phyloP scores from a whole-genome alignment of 129 eudicot genomes.

The Ambrosia trifida region DNA sequence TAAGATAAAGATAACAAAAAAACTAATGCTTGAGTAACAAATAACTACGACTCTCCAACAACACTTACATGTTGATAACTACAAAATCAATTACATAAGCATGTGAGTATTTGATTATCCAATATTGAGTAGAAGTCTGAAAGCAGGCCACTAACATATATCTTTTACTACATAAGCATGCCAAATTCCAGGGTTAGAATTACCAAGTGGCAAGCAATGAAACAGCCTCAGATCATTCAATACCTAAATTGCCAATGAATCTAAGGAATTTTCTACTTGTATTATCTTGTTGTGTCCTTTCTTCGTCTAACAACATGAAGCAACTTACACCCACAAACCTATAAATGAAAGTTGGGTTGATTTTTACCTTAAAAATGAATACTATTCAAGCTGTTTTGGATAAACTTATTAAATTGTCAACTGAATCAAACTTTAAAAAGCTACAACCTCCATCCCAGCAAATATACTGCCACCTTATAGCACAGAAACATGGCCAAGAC shows the following conservation, averaged over 20 bases:
- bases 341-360: neutral
- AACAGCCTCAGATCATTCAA: neutral
- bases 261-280: neutral
- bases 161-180: neutral
- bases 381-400: neutral
- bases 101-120: neutral
- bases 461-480: slow-evolving; percentile 4
- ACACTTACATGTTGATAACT: neutral
- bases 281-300: neutral
- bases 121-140: neutral
- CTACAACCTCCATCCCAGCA: neutral
- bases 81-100: neutral
- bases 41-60: neutral
- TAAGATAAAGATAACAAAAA: neutral
- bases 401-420: neutral
- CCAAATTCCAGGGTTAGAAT: neutral
- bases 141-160: neutral
- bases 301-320: slow-evolving; percentile 9
- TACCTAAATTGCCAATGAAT: neutral
- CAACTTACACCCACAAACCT: neutral
- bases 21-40: neutral
- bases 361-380: neutral
- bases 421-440: neutral
- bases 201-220: neutral
- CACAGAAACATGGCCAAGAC: neutral